Percentiles rank a stretch among this genome's conserved stretches.
These are phyloP conservation scores for Yamadazyma diospyri DNA, from an alignment of 1,139 yeast genomes.

Conservation along the genomic window DNA sequence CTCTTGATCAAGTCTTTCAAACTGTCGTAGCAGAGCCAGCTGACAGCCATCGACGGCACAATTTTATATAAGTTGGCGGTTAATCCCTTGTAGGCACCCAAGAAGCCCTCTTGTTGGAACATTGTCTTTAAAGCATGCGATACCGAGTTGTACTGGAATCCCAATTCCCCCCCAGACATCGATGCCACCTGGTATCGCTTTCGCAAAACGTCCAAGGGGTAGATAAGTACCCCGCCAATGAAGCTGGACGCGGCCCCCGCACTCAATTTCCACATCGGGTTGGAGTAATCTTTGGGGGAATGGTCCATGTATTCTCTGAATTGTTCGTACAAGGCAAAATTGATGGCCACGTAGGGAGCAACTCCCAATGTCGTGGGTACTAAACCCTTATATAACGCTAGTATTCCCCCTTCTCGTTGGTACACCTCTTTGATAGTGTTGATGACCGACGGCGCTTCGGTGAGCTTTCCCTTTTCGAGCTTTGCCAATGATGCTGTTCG, in stretches of 20 bases:
- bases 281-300: conserved; percentile 33
- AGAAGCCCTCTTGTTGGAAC: conserved; percentile 67
- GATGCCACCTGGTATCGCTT: conserved; percentile 88
- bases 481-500: conserved; percentile 77
- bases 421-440: conserved; percentile 58
- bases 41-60: conserved; percentile 92
- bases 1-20: conserved; percentile 40
- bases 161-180: conserved; percentile 75
- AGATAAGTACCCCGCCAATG: conserved; percentile 78
- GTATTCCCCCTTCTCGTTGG: conserved; percentile 73
- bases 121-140: conserved; percentile 68
- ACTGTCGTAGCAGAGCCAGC: conserved; percentile 84
- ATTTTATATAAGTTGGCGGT: conserved; percentile 87
- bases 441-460: conserved; percentile 67
- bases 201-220: conserved; percentile 86
- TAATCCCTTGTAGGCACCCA: conserved; percentile 85
- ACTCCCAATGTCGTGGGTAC: conserved; percentile 90
- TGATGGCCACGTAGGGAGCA: conserved; percentile 93
- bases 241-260: conserved; percentile 76
- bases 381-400: conserved; percentile 79
- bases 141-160: conserved; percentile 75
- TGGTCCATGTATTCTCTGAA: conserved; percentile 55
- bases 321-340: conserved; percentile 85
- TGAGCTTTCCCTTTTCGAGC: conserved; percentile 41
- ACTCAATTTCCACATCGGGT: conserved; percentile 56